These are phyloP conservation scores for Sporothrix pallida DNA, from an alignment of 2,329 filamentous ascomycete species.

Conservation along the genomic window DNA sequence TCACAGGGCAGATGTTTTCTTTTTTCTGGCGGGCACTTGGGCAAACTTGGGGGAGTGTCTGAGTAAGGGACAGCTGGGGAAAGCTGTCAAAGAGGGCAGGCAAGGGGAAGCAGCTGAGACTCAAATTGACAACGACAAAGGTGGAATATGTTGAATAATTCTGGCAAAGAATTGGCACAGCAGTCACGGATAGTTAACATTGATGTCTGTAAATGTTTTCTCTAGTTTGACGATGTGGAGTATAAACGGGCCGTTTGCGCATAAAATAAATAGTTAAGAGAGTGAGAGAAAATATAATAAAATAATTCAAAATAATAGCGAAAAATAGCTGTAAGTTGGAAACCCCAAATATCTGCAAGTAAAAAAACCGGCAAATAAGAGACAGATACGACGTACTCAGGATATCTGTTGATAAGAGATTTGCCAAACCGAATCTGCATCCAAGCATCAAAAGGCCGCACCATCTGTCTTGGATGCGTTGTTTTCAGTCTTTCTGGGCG, in stretches of 20 bases:
- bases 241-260: conserved; percentile 20
- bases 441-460: conserved; percentile 2
- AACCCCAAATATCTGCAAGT: background rate
- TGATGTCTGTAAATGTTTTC: background rate
- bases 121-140: background rate
- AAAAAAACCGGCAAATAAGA: background rate
- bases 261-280: background rate
- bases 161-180: too few relatives aligned
- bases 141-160: background rate
- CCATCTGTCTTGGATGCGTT: background rate
- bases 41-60: background rate
- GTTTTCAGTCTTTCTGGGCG: background rate
- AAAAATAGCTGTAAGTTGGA: background rate
- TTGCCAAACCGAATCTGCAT: conserved; percentile 5
- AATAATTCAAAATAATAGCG: background rate
- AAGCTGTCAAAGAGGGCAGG: background rate
- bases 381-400: background rate
- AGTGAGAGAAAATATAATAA: conserved; percentile 8
- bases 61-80: conserved; percentile 17
- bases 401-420: conserved; percentile 14
- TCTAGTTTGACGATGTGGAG: background rate
- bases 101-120: background rate
- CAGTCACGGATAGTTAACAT: background rate
- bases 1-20: conserved; percentile 1
- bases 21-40: background rate